These are phyloP conservation scores for Byssoonygena ceratinophila DNA, from an alignment of 2,329 filamentous ascomycete genomes.

Conservation along the genomic window DNA sequence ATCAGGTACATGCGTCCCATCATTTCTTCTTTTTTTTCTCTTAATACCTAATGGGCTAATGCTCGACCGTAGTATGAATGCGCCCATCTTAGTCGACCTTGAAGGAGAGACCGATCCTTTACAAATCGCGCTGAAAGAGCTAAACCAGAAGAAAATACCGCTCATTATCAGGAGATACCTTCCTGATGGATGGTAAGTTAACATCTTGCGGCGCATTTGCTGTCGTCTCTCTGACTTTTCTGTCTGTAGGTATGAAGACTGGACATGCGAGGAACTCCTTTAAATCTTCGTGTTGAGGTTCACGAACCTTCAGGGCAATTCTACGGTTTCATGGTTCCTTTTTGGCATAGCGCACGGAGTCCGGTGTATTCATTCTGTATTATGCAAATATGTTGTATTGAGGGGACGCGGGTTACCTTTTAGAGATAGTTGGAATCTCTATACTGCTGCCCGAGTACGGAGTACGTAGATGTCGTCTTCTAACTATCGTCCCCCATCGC, in stretches of 20 bases:
- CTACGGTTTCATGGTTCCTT: not conserved
- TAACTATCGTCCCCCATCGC: too few species aligned
- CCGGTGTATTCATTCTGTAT: constrained; percentile 8
- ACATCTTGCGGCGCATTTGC: not conserved
- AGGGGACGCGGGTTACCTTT: not conserved
- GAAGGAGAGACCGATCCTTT: constrained; percentile 96
- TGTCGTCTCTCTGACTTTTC: not conserved
- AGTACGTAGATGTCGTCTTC: not conserved
- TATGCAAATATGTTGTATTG: not conserved
- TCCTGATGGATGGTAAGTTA: constrained; percentile 82
- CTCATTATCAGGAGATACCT: constrained; percentile 90
- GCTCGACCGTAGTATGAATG: constrained; percentile 70
- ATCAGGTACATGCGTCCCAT: constrained; percentile 60
- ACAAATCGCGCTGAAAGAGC: constrained; percentile 94
- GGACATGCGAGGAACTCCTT: constrained; percentile 93
- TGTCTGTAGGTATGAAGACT: constrained; percentile 82
- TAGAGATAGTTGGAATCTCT: not conserved
- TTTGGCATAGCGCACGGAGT: constrained; percentile 18
- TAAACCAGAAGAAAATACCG: constrained; percentile 97
- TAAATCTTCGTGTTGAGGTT: constrained; percentile 22
- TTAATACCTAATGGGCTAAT: not conserved
- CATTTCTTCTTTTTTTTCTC: not conserved
- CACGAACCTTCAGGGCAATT: not conserved
- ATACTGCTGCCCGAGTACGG: not conserved
- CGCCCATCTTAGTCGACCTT: constrained; percentile 87